Evolutionary conservation across 2,329 filamentous ascomycete genomes (phyloP).

Genomic region (Arthroderma sp.): DNA sequence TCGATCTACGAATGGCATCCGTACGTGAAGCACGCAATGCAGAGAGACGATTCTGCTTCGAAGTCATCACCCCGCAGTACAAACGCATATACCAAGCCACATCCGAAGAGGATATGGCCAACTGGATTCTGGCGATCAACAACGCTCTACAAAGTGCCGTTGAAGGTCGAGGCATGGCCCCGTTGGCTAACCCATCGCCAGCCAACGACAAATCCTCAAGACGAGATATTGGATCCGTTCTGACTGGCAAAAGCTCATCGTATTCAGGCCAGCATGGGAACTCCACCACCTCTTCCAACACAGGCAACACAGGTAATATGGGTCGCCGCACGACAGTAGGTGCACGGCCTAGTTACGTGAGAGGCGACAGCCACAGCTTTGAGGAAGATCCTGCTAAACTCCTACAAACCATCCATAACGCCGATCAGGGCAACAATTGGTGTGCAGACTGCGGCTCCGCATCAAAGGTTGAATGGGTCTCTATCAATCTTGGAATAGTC

Average conservation of each 20-base stretch:
- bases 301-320: conserved; percentile 45
- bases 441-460: conserved; percentile 91
- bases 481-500: conserved; percentile 91
- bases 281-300: conserved; percentile 30
- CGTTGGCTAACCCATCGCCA: conserved; percentile 31
- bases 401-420: conserved; percentile 73
- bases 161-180: conserved; percentile 56
- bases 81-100: conserved; percentile 96
- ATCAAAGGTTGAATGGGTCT: conserved; percentile 95
- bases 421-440: conserved; percentile 82
- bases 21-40: conserved; percentile 91
- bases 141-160: conserved; percentile 94
- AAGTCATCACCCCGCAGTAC: conserved; percentile 92
- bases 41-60: conserved; percentile 91
- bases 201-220: conserved; percentile 50
- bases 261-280: conserved; percentile 44
- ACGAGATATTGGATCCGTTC: conserved; percentile 79
- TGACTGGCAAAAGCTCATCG: conserved; percentile 77
- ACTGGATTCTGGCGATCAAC: conserved; percentile 92
- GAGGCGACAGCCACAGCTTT: conserved; percentile 56
- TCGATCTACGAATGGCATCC: conserved; percentile 91
- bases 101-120: conserved; percentile 95
- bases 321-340: conserved; percentile 83
- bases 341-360: conserved; percentile 61
- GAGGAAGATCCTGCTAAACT: conserved; percentile 78